These are phyloP conservation scores for Selenicereus undatus DNA, from an alignment of 148 eudicot genomes.

Conservation along the genomic window DNA sequence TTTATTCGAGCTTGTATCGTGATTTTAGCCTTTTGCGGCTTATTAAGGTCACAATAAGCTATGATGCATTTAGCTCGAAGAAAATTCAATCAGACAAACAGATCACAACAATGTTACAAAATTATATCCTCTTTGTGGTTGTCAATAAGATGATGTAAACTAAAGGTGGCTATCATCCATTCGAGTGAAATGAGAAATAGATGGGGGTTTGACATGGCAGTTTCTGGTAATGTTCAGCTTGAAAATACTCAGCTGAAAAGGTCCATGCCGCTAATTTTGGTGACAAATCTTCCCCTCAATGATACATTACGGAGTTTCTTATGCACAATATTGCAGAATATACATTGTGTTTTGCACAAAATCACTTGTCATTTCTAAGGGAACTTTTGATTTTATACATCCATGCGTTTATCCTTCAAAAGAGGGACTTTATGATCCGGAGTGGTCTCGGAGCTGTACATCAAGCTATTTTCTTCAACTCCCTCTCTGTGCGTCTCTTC, in stretches of 20 bases:
- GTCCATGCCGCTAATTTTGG: not conserved
- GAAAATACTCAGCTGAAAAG: not conserved
- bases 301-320: not conserved
- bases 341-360: not conserved
- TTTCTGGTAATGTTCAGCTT: not conserved
- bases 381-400: slow-evolving; percentile 7
- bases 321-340: not conserved
- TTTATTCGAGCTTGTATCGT: no score
- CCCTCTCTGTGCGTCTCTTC: slow-evolving; percentile 13
- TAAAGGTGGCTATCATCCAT: not conserved
- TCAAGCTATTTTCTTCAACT: not conserved
- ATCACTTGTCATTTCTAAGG: not conserved
- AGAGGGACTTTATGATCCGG: slow-evolving; percentile 22
- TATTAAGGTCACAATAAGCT: no score
- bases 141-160: not conserved
- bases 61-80: not conserved
- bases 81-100: not conserved
- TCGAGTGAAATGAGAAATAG: not conserved
- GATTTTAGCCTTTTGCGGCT: not conserved
- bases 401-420: slow-evolving; percentile 2
- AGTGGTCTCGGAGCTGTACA: not conserved
- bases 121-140: no score
- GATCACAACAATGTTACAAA: not conserved
- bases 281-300: not conserved
- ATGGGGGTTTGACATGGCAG: not conserved